Conservation (phyloP, 805 yeast genomes). For the Ascoidea asiatica region DNA sequence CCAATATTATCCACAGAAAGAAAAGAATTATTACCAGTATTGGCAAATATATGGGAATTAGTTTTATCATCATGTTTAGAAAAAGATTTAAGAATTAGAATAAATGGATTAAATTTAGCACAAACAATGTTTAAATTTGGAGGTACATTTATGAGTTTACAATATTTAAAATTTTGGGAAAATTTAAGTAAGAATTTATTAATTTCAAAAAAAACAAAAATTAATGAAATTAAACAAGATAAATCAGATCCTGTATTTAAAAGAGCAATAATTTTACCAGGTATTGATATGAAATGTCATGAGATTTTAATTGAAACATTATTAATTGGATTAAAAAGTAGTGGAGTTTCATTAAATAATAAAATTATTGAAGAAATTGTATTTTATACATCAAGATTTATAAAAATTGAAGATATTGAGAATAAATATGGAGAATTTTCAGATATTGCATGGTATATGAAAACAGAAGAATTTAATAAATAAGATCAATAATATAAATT, state of each 20-base stretch:
- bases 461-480: not conserved
- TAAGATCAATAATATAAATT: too few relatives aligned
- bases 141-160: conserved; percentile 32
- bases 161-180: conserved; percentile 35
- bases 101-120: conserved; percentile 17
- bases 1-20: conserved; percentile 41
- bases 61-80: conserved; percentile 13
- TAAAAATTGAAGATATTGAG: not conserved
- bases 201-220: too few relatives aligned
- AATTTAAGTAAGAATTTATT: conserved; percentile 4
- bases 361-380: not conserved
- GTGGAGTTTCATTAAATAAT: not conserved
- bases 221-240: too few relatives aligned
- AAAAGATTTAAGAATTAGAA: conserved; percentile 18
- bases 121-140: conserved; percentile 19
- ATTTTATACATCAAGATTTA: too few relatives aligned
- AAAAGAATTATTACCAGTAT: conserved; percentile 30
- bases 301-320: not conserved
- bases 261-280: not conserved
- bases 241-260: too few relatives aligned
- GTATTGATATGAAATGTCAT: not conserved
- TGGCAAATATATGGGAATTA: conserved; percentile 42
- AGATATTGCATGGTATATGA: not conserved
- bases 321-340: not conserved
- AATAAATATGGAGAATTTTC: not conserved